Evolutionary conservation across 257 asterid genomes (phyloP), one percentile per base, ranked within the genome.

Genomic region (Vinca minor): DNA sequence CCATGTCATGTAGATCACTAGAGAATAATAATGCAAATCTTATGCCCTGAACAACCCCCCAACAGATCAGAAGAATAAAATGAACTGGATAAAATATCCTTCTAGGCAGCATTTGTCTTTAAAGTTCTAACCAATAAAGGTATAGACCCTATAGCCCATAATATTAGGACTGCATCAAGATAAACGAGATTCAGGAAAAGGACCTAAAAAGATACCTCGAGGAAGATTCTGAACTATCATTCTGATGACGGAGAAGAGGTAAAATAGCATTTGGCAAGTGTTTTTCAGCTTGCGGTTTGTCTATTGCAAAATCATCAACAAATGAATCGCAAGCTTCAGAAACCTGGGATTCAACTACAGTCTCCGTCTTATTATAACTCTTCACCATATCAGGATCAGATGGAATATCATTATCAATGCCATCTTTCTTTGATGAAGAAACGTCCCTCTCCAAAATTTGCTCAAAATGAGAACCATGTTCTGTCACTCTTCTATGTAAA

Each of bases 211-310:
- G 35, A 57, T 80, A 89, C 99, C 99, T 87, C 47, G 85, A 70
- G 52, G 95, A 85, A 75, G 95, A 89, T 71, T 89, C 99, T 1
- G 96, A 87, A 79, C 94, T 84, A 70, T 85, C 97, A 56, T 81
- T 81, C 55, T 86, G 94, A 79, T 62, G 79, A 69, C 86, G 82
- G 49, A 83, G 50, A 50, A 85, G 77, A 35, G 95, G 87, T 68
- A 78, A 80, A 67, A 71, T 85, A 41, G 87, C 73, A 74, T 78
- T 74, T 44, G 87, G 85, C 56, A 77, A 70, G 73, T 58, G 76
- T 73, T 73, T 81, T 42, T 84, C 96, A 3, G 76, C 68, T 69
- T 79, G 73, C 38, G 78, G 87, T 61, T 82, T 82, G 66, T 78
- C 52, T 21, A 70, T 60, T 63, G 67, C 47, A 38, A 67, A 67